These are phyloP conservation scores for Sclerotinia sclerotiorum DNA, from an alignment of 2,329 filamentous ascomycete species.

Conservation along the genomic window DNA sequence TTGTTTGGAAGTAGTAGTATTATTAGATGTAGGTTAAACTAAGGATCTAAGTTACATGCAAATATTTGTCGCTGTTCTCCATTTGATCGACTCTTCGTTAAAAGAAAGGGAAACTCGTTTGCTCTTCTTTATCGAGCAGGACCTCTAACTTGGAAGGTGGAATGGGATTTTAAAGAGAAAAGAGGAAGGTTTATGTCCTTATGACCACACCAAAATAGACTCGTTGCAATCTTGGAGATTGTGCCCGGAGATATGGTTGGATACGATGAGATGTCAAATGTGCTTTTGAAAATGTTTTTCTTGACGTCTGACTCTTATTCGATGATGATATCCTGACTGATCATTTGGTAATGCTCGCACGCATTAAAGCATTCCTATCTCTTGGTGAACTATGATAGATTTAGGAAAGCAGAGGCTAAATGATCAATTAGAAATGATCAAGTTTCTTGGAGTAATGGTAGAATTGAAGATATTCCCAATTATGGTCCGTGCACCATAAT, in stretches of 20 bases:
- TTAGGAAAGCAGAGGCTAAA: neutral
- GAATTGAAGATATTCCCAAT: too few relatives aligned
- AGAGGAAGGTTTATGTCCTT: slow-evolving; percentile 13
- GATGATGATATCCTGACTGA: slow-evolving; percentile 4
- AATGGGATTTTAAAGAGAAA: slow-evolving; percentile 11
- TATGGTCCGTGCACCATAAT: too few relatives aligned
- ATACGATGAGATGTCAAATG: neutral
- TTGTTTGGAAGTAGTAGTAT: too few relatives aligned
- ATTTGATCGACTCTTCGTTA: neutral
- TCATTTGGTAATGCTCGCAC: slow-evolving; percentile 12
- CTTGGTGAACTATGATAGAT: neutral
- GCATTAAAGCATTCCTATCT: neutral
- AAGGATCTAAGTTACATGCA: too few relatives aligned
- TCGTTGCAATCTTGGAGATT: slow-evolving; percentile 4
- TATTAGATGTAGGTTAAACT: too few relatives aligned
- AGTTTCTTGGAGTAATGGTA: too few relatives aligned
- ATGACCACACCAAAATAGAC: slow-evolving; percentile 13
- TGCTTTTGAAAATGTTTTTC: slow-evolving; percentile 6
- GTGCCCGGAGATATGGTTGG: slow-evolving; percentile 14
- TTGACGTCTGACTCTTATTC: slow-evolving; percentile 9
- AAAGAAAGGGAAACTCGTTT: neutral
- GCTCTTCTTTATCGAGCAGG: slow-evolving; percentile 1
- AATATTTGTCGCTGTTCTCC: slow-evolving; percentile 19
- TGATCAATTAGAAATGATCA: slow-evolving; percentile 8
- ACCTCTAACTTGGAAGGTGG: slow-evolving; percentile 19